Evolutionary conservation across 352 stramenopile genomes (phyloP).

Genomic region (Globisporangium lucens): DNA sequence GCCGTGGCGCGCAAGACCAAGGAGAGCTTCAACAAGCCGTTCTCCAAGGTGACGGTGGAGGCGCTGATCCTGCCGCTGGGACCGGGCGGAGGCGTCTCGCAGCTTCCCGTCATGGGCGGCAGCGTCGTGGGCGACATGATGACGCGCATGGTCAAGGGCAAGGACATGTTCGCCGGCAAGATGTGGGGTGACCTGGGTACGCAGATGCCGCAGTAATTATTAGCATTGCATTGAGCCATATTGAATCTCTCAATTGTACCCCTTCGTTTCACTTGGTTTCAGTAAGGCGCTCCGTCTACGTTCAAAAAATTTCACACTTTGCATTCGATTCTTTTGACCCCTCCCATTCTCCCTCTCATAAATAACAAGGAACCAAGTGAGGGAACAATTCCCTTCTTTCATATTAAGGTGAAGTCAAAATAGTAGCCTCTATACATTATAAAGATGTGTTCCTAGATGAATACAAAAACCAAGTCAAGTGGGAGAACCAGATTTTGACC

Average conservation of each 20-base stretch:
- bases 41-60: constrained; percentile 24
- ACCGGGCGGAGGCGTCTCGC: constrained; percentile 30
- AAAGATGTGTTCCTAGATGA: no score
- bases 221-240: background rate
- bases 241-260: background rate
- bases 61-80: constrained; percentile 39
- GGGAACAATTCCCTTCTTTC: background rate
- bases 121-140: constrained; percentile 35
- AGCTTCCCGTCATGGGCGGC: constrained; percentile 38
- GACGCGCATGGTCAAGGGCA: constrained; percentile 37
- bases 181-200: constrained; percentile 15
- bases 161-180: constrained; percentile 31
- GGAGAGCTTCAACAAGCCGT: constrained; percentile 25
- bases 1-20: constrained; percentile 26
- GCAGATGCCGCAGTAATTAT: background rate
- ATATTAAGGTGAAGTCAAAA: background rate
- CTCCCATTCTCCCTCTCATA: background rate
- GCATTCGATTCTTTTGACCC: background rate
- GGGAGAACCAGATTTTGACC: background rate
- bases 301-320: background rate
- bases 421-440: background rate
- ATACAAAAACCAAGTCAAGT: background rate
- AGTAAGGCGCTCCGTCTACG: background rate
- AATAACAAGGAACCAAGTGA: background rate
- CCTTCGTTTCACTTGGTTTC: background rate